Conservation (phyloP, 2,329 filamentous ascomycete species). For the Fusarium floridanum region DNA sequence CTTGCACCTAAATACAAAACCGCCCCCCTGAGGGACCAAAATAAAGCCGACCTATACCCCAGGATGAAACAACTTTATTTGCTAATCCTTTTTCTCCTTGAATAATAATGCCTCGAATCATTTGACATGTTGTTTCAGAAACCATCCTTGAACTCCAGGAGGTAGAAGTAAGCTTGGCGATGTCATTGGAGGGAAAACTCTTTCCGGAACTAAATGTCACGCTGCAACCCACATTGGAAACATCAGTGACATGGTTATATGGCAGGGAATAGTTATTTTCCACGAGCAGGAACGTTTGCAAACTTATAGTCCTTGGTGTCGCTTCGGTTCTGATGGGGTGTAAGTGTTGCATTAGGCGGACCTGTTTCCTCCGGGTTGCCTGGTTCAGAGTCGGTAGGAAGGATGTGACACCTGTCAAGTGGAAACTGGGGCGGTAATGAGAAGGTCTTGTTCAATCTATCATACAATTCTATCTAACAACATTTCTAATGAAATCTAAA, state of each 20-base stretch:
- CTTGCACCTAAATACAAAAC: slow-evolving; percentile 9
- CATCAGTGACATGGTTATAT: background rate
- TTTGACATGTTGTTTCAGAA: slow-evolving; percentile 3
- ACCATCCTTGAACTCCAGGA: background rate
- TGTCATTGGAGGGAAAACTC: slow-evolving; percentile 15
- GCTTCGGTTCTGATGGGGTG: background rate
- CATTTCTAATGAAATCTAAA: background rate
- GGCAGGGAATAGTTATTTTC: background rate
- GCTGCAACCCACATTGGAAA: background rate
- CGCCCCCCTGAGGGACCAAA: background rate
- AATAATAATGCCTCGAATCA: slow-evolving; percentile 9
- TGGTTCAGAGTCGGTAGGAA: background rate
- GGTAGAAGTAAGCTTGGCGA: background rate
- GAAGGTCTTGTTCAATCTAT: background rate
- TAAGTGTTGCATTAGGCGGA: slow-evolving; percentile 11
- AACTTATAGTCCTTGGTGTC: background rate
- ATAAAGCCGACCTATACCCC: background rate
- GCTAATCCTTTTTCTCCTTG: background rate
- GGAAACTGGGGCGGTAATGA: background rate
- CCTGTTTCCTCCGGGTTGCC: slow-evolving; percentile 2
- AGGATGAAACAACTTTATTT: background rate
- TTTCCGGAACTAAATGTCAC: background rate
- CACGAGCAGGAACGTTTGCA: background rate
- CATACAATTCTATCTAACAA: background rate
- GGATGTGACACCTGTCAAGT: background rate